Conservation (phyloP, 495 filamentous ascomycete species). For the Cairneyella variabilis region DNA sequence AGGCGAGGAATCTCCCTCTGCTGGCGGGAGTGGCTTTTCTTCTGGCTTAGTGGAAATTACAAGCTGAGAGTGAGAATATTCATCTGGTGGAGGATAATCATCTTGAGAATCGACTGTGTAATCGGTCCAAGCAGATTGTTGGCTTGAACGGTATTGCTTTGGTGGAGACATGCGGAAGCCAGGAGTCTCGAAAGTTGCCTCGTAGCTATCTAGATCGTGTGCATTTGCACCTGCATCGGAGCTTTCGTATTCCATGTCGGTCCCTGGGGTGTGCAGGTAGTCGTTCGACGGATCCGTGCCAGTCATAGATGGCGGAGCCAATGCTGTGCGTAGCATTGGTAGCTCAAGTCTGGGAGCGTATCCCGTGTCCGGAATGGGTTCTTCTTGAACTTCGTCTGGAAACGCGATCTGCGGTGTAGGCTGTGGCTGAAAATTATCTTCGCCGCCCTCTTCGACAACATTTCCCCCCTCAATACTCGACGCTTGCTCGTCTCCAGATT, state of each 20-base stretch:
- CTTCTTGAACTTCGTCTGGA: not conserved
- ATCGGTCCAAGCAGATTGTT: slow-evolving; percentile 53
- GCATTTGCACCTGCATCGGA: slow-evolving; percentile 25
- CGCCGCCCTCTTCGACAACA: not conserved
- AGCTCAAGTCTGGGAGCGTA: slow-evolving; percentile 10
- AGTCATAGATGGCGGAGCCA: slow-evolving; percentile 12
- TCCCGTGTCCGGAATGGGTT: not conserved
- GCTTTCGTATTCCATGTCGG: slow-evolving; percentile 27
- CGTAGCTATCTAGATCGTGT: slow-evolving; percentile 22
- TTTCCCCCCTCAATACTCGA: not conserved
- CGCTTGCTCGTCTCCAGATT: slow-evolving; percentile 2
- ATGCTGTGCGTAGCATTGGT: slow-evolving; percentile 11
- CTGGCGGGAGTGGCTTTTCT: slow-evolving; percentile 32
- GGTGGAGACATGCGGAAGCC: slow-evolving; percentile 15
- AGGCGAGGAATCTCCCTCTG: not conserved
- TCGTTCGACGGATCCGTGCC: slow-evolving; percentile 14
- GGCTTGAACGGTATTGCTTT: slow-evolving; percentile 38
- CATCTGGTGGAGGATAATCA: slow-evolving; percentile 19
- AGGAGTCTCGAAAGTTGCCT: slow-evolving; percentile 18
- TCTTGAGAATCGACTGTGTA: slow-evolving; percentile 44
- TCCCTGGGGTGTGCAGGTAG: slow-evolving; percentile 17
- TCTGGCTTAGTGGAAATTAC: slow-evolving; percentile 7
- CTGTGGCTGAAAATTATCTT: not conserved
- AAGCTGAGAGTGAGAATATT: not conserved
- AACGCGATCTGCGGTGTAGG: slow-evolving; percentile 1